Conservation (phyloP, 2,329 filamentous ascomycete genomes). For the Pezicula carpinea region DNA sequence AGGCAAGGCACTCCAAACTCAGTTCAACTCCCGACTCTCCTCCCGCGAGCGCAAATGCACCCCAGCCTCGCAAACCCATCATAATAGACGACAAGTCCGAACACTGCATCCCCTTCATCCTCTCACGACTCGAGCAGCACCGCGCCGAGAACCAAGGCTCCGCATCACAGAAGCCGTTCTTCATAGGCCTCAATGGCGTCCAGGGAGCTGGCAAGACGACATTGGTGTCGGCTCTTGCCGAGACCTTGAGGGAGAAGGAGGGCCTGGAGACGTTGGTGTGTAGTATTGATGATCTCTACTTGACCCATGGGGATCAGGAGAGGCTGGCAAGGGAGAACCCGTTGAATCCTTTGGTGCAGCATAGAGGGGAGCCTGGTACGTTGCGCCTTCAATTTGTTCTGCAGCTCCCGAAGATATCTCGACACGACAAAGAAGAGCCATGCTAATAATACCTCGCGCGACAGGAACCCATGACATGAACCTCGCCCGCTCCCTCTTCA, state of each 20-base stretch:
- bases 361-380: constrained; percentile 58
- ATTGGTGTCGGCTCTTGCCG: constrained; percentile 62
- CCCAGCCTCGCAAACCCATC: constrained; percentile 22
- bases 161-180: constrained; percentile 63
- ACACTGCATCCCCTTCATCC: constrained; percentile 73
- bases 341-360: constrained; percentile 57
- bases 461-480: constrained; percentile 56
- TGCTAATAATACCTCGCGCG: neutral
- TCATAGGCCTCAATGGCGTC: constrained; percentile 85
- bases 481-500: constrained; percentile 50
- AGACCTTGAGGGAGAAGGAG: constrained; percentile 46
- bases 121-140: constrained; percentile 52
- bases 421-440: neutral
- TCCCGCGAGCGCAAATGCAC: neutral
- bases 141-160: constrained; percentile 29
- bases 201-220: constrained; percentile 94
- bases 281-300: constrained; percentile 68
- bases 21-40: neutral
- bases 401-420: neutral
- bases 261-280: constrained; percentile 51
- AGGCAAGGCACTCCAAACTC: neutral
- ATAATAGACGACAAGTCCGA: constrained; percentile 75
- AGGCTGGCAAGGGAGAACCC: constrained; percentile 47
- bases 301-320: constrained; percentile 52
- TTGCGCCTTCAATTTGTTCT: neutral